phyloP scores from a whole-genome alignment of 192 early-diverging fungal species.

The Entrophospora sp. region DNA sequence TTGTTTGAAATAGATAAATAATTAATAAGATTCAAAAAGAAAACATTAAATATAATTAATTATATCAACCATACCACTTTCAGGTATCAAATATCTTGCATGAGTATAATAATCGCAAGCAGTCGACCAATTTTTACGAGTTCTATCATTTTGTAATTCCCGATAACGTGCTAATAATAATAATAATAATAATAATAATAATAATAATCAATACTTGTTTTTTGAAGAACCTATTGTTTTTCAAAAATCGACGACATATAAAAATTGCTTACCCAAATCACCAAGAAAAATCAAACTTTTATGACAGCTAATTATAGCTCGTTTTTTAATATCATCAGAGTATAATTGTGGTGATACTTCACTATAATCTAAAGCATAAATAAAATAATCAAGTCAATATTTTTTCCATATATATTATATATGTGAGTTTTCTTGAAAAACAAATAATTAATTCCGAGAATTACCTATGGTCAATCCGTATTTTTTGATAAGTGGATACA shows the following conservation, averaged over 20 bases:
- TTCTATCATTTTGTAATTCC: conserved; percentile 45
- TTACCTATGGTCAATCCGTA: conserved; percentile 26
- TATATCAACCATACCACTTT: conserved; percentile 37
- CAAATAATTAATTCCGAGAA: background rate
- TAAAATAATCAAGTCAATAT: too few species aligned
- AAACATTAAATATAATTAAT: too few species aligned
- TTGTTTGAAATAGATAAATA: background rate
- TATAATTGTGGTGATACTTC: conserved; percentile 20
- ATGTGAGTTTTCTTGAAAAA: background rate
- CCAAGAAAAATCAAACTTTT: conserved; percentile 57
- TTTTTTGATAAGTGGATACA: conserved; percentile 25
- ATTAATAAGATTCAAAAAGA: too few species aligned
- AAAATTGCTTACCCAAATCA: conserved; percentile 48
- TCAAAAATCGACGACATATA: too few species aligned
- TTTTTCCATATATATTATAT: too few species aligned
- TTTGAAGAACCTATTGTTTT: too few species aligned
- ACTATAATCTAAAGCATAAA: conserved; percentile 14
- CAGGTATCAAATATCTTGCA: conserved; percentile 49
- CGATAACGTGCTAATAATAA: conserved; percentile 55
- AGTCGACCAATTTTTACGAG: conserved; percentile 45
- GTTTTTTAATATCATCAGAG: conserved; percentile 19
- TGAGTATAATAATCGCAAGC: conserved; percentile 57
- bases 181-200: too few species aligned
- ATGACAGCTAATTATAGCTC: conserved; percentile 36
- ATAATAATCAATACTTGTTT: too few species aligned